Percentiles rank a stretch among this genome's conserved stretches.
phyloP scores from a whole-genome alignment of 2,329 filamentous ascomycete species.

The Diaporthe vexans region DNA sequence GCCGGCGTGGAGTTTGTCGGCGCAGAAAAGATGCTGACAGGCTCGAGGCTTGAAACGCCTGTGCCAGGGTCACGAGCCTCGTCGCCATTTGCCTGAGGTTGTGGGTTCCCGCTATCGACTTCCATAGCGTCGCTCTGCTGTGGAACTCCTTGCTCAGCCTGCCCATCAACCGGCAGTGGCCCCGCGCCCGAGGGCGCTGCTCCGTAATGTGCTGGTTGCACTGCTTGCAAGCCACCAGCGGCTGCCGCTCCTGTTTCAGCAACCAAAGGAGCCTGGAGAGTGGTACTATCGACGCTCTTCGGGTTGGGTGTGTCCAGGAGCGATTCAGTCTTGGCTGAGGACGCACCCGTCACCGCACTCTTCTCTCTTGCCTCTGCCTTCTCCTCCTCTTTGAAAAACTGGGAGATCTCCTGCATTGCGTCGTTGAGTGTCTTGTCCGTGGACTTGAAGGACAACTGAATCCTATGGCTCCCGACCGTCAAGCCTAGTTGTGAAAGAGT shows the following conservation, averaged over 20 bases:
- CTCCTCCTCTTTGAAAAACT: slow-evolving; percentile 75
- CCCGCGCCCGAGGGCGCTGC: neutral
- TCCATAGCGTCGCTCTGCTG: slow-evolving; percentile 48
- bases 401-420: slow-evolving; percentile 84
- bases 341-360: slow-evolving; percentile 38
- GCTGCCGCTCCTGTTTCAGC: slow-evolving; percentile 34
- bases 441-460: slow-evolving; percentile 82
- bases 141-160: slow-evolving; percentile 22
- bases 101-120: slow-evolving; percentile 40
- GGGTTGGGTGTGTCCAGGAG: slow-evolving; percentile 22
- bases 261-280: slow-evolving; percentile 15
- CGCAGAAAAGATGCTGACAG: slow-evolving; percentile 82
- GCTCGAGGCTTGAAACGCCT: slow-evolving; percentile 51
- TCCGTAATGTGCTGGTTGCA: neutral
- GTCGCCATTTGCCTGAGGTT: slow-evolving; percentile 39
- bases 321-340: slow-evolving; percentile 34
- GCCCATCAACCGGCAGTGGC: neutral
- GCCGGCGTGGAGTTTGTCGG: slow-evolving; percentile 81
- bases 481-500: slow-evolving; percentile 89
- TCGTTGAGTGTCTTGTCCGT: slow-evolving; percentile 86
- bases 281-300: slow-evolving; percentile 14
- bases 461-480: slow-evolving; percentile 84
- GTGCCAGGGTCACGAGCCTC: slow-evolving; percentile 46
- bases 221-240: neutral
- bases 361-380: slow-evolving; percentile 44